Evolutionary conservation across 257 asterid species (phyloP).

Genomic region (Verbena officinalis): DNA sequence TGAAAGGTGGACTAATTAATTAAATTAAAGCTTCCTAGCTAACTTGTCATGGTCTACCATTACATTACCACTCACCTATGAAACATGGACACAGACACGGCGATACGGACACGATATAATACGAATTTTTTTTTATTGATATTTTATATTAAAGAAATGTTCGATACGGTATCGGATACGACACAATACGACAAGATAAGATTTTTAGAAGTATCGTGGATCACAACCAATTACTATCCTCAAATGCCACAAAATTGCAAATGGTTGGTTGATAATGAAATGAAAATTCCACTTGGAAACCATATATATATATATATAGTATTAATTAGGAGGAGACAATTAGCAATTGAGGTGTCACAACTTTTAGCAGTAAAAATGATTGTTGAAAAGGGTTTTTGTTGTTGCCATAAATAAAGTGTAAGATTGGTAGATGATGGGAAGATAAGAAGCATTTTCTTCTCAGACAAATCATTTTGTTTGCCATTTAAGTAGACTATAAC

Average conservation of each 20-base stretch:
- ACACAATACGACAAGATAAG: no score
- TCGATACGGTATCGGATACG: no score
- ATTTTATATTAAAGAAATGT: no score
- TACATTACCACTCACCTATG: no score
- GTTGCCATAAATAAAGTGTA: conserved; percentile 8
- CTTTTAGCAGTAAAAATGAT: conserved; percentile 81
- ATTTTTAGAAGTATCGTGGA: no score
- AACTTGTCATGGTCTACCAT: conserved; percentile 25
- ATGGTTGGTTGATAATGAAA: conserved; percentile 28
- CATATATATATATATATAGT: no score
- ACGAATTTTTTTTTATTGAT: no score
- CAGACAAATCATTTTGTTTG: conserved; percentile 70
- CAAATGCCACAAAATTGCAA: conserved; percentile 33
- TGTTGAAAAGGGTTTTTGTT: conserved; percentile 43
- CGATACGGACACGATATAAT: no score
- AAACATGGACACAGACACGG: no score
- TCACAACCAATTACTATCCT: conserved; percentile 24
- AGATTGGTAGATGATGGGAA: conserved; percentile 61
- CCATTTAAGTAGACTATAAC: conserved; percentile 66
- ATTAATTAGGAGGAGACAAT: conserved; percentile 30
- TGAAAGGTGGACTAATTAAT: conserved; percentile 23
- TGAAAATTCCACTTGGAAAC: conserved; percentile 36
- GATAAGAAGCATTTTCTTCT: conserved; percentile 75
- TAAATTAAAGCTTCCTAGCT: conserved; percentile 10
- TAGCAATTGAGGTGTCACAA: conserved; percentile 48